Evolutionary conservation across 495 filamentous ascomycete species (phyloP), one percentile per base, ranked within the genome.

Genomic region (Daldinia childiae): DNA sequence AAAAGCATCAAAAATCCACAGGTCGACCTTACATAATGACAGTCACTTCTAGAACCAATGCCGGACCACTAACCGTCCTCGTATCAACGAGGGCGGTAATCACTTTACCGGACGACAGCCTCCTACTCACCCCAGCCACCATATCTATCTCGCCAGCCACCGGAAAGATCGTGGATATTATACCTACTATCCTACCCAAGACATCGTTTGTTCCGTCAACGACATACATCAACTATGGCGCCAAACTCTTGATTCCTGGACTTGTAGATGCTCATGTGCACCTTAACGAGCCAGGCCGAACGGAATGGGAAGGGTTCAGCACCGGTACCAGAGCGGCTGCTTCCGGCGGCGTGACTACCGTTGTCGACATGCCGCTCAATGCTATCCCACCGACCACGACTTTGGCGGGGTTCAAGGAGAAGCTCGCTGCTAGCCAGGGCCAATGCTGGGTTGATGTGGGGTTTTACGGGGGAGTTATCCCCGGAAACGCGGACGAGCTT

Each of bases 391-490:
- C 95, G 0, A 99, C 95, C 6, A 98, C 95, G 50, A 98, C 95
- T 0, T 86, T 98, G 6, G 82, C 86, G 21, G 91, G 90, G 14
- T 85, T 99, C 72, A 86, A 90, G 70, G 90, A 92, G 78, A 99
- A 99, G 83, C 82, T 97, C 27, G 85, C 87, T 38, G 95, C 95
- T 57, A 95, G 94, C 30, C 79, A 90, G 73, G 92, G 92, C 58
- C 89, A 98, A 80, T 98, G 95, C 82, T 99, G 95, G 95, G 93
- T 98, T 19, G 95, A 99, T 77, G 95, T 98, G 36, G 95, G 95
- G 56, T 98, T 99, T 82, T 99, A 99, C 76, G 95, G 95, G 43
- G 95, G 95, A 39, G 88, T 99, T 52, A 90, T 99, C 69, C 95
- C 95, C 12, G 95, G 95, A 21, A 99, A 99, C 75, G 86, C 89